Conservation (phyloP, 78 protist species). For the Dictyostelium capitatum region DNA sequence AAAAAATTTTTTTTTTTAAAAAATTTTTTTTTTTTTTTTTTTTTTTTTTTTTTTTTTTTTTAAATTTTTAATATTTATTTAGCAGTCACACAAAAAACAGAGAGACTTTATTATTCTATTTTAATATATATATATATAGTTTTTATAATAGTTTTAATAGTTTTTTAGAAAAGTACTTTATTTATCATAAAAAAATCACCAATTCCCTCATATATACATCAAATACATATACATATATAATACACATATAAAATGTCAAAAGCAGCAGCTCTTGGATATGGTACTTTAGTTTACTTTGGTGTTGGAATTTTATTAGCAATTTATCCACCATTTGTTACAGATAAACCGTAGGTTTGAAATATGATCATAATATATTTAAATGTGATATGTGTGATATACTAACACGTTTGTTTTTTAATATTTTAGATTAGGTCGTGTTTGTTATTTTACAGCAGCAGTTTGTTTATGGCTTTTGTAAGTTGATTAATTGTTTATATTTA, state of each 20-base stretch:
- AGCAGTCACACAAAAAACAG: neutral
- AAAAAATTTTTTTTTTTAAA: too few relatives aligned
- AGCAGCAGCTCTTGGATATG: conserved; percentile 31
- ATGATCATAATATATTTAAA: too few relatives aligned
- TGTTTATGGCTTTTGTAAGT: conserved; percentile 79
- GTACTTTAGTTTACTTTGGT: conserved; percentile 52
- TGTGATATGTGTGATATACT: too few relatives aligned
- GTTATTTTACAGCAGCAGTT: conserved; percentile 23
- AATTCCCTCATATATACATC: neutral
- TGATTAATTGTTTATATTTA: neutral
- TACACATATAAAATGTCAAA: neutral
- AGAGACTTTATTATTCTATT: too few relatives aligned
- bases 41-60: too few relatives aligned
- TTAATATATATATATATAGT: neutral
- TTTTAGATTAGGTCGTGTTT: conserved; percentile 60
- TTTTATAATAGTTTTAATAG: neutral
- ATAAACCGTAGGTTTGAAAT: conserved; percentile 63
- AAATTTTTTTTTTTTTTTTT: too few relatives aligned
- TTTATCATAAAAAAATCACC: neutral
- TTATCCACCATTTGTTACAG: conserved; percentile 48
- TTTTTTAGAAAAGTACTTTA: neutral
- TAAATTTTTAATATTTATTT: neutral
- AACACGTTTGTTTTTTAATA: neutral
- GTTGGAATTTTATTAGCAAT: conserved; percentile 48
- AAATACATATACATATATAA: neutral